phyloP scores from a whole-genome alignment of 129 eudicot genomes.

The Silybum marianum region DNA sequence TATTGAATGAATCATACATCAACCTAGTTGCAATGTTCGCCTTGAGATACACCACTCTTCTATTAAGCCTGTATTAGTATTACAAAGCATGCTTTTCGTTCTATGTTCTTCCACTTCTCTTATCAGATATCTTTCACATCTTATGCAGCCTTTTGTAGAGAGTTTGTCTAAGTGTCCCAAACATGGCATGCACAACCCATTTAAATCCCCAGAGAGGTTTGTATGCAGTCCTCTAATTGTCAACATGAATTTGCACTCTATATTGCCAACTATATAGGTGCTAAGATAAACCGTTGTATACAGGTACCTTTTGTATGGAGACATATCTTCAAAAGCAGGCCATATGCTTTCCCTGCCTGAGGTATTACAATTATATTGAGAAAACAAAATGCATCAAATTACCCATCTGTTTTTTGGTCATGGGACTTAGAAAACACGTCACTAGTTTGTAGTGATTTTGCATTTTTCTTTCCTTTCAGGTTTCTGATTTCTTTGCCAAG shows the following conservation, averaged over 20 bases:
- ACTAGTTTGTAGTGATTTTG: not conserved
- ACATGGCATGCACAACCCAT: slow-evolving; percentile 93
- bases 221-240: not conserved
- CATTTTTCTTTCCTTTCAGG: slow-evolving; percentile 45
- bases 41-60: not conserved
- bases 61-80: slow-evolving; percentile 4
- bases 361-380: slow-evolving; percentile 44
- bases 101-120: slow-evolving; percentile 3
- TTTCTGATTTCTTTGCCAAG: slow-evolving; percentile 83
- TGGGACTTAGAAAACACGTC: not conserved
- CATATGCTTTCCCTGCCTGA: slow-evolving; percentile 77
- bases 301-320: slow-evolving; percentile 95
- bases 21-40: not conserved
- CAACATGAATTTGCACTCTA: not conserved
- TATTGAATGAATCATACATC: not conserved
- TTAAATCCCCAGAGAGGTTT: slow-evolving; percentile 93
- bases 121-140: not conserved
- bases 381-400: slow-evolving; percentile 4
- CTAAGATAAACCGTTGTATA: slow-evolving; percentile 11
- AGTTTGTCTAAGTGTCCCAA: slow-evolving; percentile 88
- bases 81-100: not conserved
- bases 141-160: slow-evolving; percentile 90
- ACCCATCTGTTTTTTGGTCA: not conserved
- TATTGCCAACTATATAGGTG: not conserved
- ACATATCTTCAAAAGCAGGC: slow-evolving; percentile 83